Evolutionary conservation across 768 basidiomycete genomes (phyloP).

Genomic region (Leccinum incarnatum): DNA sequence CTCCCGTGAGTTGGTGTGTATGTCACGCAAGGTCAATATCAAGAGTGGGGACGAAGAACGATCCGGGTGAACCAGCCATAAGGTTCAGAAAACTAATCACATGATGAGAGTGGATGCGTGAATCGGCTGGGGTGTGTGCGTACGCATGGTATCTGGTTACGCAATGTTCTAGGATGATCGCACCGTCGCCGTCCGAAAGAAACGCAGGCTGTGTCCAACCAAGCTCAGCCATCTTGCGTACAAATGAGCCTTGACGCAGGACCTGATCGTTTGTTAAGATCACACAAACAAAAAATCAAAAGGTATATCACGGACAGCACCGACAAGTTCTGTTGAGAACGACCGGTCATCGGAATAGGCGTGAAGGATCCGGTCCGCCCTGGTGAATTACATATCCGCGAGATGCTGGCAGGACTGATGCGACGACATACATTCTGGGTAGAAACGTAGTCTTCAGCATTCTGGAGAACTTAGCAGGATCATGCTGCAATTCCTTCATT

Average conservation of each 20-base stretch:
- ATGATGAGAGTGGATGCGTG: background rate
- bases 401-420: background rate
- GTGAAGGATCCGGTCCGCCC: conserved; percentile 37
- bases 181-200: conserved; percentile 38
- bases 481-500: too few relatives aligned
- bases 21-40: conserved; percentile 76
- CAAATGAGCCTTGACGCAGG: conserved; percentile 53
- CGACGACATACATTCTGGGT: background rate
- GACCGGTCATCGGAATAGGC: conserved; percentile 50
- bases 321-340: conserved; percentile 54
- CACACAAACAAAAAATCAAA: background rate
- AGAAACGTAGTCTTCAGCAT: too few relatives aligned
- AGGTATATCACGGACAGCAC: conserved; percentile 40
- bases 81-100: conserved; percentile 47
- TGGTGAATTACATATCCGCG: conserved; percentile 9
- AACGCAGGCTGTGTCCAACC: conserved; percentile 47
- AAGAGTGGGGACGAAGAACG: conserved; percentile 56
- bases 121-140: conserved; percentile 4
- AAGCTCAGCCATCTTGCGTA: conserved; percentile 50
- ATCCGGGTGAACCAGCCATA: conserved; percentile 41
- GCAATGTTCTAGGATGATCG: conserved; percentile 44
- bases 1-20: conserved; percentile 56
- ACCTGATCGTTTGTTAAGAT: conserved; percentile 33
- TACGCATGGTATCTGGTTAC: conserved; percentile 58
- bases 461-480: too few relatives aligned